Conservation (phyloP, 768 basidiomycete genomes). For the Boletus rex-veris region DNA sequence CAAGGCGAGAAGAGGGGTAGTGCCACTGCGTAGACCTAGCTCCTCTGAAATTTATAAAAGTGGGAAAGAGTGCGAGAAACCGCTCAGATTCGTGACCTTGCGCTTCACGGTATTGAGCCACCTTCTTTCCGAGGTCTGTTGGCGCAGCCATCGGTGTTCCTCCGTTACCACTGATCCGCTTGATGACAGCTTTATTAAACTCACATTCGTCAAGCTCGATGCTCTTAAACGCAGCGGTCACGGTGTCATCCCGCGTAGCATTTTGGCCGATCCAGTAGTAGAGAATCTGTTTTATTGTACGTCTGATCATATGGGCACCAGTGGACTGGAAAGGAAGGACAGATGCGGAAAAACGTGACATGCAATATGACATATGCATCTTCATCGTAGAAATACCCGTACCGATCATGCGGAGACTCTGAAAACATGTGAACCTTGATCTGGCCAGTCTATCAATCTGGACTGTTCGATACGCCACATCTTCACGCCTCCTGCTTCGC, state of each 20-base stretch:
- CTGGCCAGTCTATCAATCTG: conserved; percentile 34
- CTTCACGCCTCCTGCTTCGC: conserved; percentile 41
- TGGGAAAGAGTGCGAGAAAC: conserved; percentile 50
- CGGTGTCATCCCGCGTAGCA: conserved; percentile 58
- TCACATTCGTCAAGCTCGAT: conserved; percentile 57
- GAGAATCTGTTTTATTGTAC: conserved; percentile 46
- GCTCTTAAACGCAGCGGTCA: conserved; percentile 63
- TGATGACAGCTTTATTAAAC: not conserved
- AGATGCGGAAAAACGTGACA: conserved; percentile 33
- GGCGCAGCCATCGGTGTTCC: not conserved
- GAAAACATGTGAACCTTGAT: conserved; percentile 3
- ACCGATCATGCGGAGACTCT: conserved; percentile 28
- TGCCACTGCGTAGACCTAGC: no score
- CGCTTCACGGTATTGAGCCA: conserved; percentile 58
- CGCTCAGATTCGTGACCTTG: conserved; percentile 53
- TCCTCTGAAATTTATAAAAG: conserved; percentile 43
- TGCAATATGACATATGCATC: conserved; percentile 66
- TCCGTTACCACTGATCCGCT: no score
- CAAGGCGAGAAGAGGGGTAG: no score
- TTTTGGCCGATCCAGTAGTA: conserved; percentile 61
- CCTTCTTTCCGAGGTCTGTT: conserved; percentile 41
- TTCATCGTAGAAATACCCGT: conserved; percentile 59
- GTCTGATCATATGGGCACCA: conserved; percentile 40
- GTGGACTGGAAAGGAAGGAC: not conserved
- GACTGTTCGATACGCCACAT: conserved; percentile 63